These are phyloP conservation scores for Vitis hybrid DNA, from an alignment of 177 flowering plant genomes.

Conservation along the genomic window DNA sequence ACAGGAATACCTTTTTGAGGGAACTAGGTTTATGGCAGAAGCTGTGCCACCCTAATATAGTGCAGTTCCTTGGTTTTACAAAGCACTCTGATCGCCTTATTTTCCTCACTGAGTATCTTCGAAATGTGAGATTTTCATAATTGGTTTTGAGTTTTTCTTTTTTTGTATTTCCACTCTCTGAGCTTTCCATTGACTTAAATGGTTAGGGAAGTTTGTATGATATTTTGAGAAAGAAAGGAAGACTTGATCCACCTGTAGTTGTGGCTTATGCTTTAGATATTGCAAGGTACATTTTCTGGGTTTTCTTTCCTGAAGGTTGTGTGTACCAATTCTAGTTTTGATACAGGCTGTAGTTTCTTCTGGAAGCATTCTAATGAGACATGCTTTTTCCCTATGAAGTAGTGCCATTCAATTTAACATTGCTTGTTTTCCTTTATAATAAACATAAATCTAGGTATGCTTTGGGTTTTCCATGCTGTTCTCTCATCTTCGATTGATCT, in stretches of 20 bases:
- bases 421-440: no score
- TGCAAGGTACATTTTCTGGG: constrained; percentile 40
- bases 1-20: constrained; percentile 46
- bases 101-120: constrained; percentile 53
- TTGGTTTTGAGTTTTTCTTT: neutral
- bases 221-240: constrained; percentile 42
- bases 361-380: no score
- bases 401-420: no score
- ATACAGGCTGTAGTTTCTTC: neutral
- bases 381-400: no score
- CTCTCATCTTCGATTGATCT: no score
- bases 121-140: constrained; percentile 36
- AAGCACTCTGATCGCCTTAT: constrained; percentile 50
- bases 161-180: neutral
- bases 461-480: no score
- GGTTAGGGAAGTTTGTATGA: constrained; percentile 58
- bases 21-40: constrained; percentile 58
- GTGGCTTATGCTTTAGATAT: constrained; percentile 61
- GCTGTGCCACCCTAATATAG: constrained; percentile 63
- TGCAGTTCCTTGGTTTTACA: constrained; percentile 64
- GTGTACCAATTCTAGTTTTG: neutral
- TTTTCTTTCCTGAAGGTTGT: no score
- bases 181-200: constrained; percentile 7
- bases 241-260: constrained; percentile 49
- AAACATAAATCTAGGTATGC: no score